phyloP scores from a whole-genome alignment of 441 rosid species.

The Bocquillonia castaneifolia region DNA sequence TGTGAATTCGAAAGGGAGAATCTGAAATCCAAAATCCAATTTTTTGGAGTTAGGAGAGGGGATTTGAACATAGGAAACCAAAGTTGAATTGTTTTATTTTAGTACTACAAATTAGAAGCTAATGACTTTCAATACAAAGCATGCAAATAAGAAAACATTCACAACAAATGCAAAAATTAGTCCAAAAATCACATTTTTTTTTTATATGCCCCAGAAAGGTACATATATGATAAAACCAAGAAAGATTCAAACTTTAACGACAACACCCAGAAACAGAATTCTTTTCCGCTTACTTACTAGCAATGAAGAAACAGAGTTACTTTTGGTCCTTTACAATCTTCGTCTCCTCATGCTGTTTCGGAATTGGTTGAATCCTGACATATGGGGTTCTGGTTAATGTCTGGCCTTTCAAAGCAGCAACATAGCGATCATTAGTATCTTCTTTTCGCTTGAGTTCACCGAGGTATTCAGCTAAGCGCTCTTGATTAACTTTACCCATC shows the following conservation, averaged over 20 bases:
- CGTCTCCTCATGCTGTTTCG: constrained; percentile 34
- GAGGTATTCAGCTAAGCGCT: constrained; percentile 83
- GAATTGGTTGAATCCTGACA: constrained; percentile 69
- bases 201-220: not conserved
- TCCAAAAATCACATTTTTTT: not conserved
- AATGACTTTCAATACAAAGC: too few relatives aligned
- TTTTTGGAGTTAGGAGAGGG: too few relatives aligned
- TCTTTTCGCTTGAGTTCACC: constrained; percentile 86
- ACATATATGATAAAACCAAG: not conserved
- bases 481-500: constrained; percentile 89
- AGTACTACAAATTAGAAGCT: too few relatives aligned
- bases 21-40: too few relatives aligned
- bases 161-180: too few relatives aligned
- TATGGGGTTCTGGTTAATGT: constrained; percentile 86
- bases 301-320: too few relatives aligned
- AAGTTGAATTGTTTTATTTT: too few relatives aligned
- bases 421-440: constrained; percentile 84
- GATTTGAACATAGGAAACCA: too few relatives aligned
- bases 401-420: constrained; percentile 85
- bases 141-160: too few relatives aligned
- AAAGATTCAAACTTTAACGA: not conserved
- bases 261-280: not conserved
- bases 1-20: not conserved
- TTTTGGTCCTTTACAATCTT: constrained; percentile 23
- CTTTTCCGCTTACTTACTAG: too few relatives aligned